These are phyloP conservation scores for Xerophyta viscosa DNA, from an alignment of 106 monocot genomes.

Conservation along the genomic window DNA sequence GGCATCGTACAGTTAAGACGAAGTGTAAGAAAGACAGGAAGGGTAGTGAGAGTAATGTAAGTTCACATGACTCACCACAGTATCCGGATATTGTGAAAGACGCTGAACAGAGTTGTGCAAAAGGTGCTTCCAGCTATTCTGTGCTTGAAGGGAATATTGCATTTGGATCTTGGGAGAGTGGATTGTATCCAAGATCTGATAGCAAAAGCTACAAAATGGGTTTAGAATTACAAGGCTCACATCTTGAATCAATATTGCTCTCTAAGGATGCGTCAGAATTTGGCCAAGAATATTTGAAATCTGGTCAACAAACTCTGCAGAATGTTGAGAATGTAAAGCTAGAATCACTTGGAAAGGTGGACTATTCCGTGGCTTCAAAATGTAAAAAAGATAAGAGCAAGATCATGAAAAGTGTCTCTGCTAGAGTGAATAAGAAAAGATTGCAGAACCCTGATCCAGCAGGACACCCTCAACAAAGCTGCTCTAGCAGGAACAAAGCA, in stretches of 20 bases:
- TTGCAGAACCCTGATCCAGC: conserved; percentile 4
- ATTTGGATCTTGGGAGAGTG: conserved; percentile 4
- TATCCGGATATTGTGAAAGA: conserved; percentile 16
- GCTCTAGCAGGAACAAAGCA: conserved; percentile 11
- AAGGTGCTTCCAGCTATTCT: conserved; percentile 6
- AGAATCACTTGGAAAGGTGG: not conserved
- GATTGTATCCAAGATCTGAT: conserved; percentile 4
- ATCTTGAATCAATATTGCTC: conserved; percentile 5
- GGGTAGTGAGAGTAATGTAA: conserved; percentile 4
- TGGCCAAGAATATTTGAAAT: conserved; percentile 7
- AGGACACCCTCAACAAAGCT: conserved; percentile 11
- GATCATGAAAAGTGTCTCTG: conserved; percentile 9
- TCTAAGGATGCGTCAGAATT: conserved; percentile 5
- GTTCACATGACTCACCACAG: conserved; percentile 4
- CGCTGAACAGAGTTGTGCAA: conserved; percentile 5
- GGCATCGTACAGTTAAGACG: not conserved
- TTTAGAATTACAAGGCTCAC: conserved; percentile 8
- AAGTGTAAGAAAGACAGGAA: conserved; percentile 14
- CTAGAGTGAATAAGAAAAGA: conserved; percentile 9
- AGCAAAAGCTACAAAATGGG: conserved; percentile 13
- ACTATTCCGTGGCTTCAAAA: not conserved
- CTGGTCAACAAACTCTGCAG: conserved; percentile 6
- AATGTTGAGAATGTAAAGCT: conserved; percentile 4
- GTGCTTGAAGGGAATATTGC: conserved; percentile 14
- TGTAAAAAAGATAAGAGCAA: conserved; percentile 9